phyloP scores from a whole-genome alignment of 1,284 basidiomycete species.

The Ganoderma meredithae region DNA sequence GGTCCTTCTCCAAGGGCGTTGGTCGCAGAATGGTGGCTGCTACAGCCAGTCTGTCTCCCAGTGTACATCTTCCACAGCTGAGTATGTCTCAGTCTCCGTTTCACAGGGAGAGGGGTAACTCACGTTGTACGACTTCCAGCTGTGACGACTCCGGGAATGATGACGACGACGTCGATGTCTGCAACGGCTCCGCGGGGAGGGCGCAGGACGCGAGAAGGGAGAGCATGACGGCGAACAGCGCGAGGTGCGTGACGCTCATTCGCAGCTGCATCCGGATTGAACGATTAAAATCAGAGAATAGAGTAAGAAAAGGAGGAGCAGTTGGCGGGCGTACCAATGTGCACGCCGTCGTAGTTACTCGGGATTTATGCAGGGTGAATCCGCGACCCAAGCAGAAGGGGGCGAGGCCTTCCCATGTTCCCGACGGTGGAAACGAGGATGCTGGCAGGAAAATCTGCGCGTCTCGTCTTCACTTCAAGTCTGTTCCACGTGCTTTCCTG shows the following conservation, averaged over 20 bases:
- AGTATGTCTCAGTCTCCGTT: background rate
- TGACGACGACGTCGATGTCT: background rate
- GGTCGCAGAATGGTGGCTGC: background rate
- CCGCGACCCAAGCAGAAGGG: background rate
- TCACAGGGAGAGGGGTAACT: background rate
- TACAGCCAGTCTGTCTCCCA: constrained; percentile 3
- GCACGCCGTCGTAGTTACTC: background rate
- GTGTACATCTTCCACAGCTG: background rate
- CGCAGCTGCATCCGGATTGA: background rate
- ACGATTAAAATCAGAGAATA: background rate
- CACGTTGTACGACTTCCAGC: background rate
- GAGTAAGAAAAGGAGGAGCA: background rate
- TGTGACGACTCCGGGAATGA: background rate
- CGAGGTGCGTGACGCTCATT: background rate
- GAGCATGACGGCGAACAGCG: background rate
- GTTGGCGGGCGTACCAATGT: background rate
- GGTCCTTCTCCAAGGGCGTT: background rate
- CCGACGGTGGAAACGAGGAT: background rate
- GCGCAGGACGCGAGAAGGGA: background rate
- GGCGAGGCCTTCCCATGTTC: background rate
- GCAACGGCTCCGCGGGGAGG: background rate
- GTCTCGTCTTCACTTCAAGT: background rate
- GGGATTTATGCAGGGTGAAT: background rate
- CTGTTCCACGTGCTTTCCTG: background rate
- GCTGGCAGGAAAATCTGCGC: background rate